Evolutionary conservation across 176 grass and related monocot genomes (phyloP).

Genomic region (Typha latifolia): DNA sequence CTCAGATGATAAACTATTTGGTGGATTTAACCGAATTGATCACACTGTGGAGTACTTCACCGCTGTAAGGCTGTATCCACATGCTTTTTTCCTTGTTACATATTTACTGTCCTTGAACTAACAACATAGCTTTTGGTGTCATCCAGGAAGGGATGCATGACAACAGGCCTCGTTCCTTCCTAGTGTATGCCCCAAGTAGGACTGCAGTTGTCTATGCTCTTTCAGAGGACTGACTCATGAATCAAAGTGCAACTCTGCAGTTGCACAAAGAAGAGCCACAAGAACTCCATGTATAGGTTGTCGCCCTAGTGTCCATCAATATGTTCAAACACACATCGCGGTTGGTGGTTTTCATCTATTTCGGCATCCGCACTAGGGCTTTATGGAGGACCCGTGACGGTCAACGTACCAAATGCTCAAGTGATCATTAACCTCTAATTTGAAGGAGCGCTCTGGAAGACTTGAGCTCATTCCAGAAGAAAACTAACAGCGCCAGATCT

Average conservation of each 20-base stretch:
- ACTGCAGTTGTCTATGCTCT: slow-evolving; percentile 83
- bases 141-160: slow-evolving; percentile 67
- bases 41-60: slow-evolving; percentile 67
- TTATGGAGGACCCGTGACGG: too few relatives aligned
- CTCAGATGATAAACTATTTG: slow-evolving; percentile 81
- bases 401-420: too few relatives aligned
- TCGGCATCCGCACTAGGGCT: too few relatives aligned
- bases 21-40: slow-evolving; percentile 80
- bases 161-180: slow-evolving; percentile 65
- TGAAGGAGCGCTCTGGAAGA: too few relatives aligned
- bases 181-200: slow-evolving; percentile 78
- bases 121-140: slow-evolving; percentile 2
- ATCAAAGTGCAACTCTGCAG: background rate
- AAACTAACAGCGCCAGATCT: too few relatives aligned
- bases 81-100: background rate
- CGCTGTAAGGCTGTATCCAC: slow-evolving; percentile 36
- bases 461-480: too few relatives aligned
- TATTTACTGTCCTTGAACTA: slow-evolving; percentile 6
- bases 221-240: slow-evolving; percentile 28
- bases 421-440: too few relatives aligned
- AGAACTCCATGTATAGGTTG: too few relatives aligned
- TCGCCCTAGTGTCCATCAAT: too few relatives aligned
- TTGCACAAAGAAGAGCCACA: too few relatives aligned
- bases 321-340: too few relatives aligned
- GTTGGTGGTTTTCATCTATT: too few relatives aligned